These are phyloP conservation scores for Akanthomyces uredinophilus DNA, from an alignment of 2,329 filamentous ascomycete species.

Conservation along the genomic window DNA sequence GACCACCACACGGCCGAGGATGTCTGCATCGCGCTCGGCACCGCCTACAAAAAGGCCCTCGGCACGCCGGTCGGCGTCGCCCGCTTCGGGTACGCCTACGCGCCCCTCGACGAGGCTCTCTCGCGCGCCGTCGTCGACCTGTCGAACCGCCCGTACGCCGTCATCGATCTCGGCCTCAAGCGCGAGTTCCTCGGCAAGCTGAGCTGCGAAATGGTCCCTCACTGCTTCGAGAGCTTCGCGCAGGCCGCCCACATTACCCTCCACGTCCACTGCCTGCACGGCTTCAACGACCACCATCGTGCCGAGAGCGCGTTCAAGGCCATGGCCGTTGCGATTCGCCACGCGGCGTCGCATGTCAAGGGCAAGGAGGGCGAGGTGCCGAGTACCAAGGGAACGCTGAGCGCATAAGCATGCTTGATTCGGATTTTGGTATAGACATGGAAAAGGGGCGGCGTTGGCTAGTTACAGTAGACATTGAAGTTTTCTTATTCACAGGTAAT, in stretches of 20 bases:
- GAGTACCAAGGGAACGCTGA: conserved; percentile 91
- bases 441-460: background rate
- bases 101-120: conserved; percentile 90
- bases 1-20: conserved; percentile 99
- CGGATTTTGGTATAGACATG: background rate
- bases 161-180: conserved; percentile 77
- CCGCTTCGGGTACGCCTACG: conserved; percentile 87
- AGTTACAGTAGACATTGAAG: background rate
- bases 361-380: conserved; percentile 88
- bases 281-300: conserved; percentile 91
- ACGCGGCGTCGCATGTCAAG: conserved; percentile 67
- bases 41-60: conserved; percentile 76
- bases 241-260: conserved; percentile 86
- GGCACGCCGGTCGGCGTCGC: conserved; percentile 74
- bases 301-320: conserved; percentile 98
- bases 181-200: conserved; percentile 92
- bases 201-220: conserved; percentile 94
- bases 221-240: conserved; percentile 91
- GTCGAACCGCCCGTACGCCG: conserved; percentile 82
- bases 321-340: conserved; percentile 75
- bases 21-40: conserved; percentile 83
- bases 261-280: conserved; percentile 87
- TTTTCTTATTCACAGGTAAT: background rate
- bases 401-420: conserved; percentile 36
- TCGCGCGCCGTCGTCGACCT: conserved; percentile 92